phyloP scores from a whole-genome alignment of 2,329 filamentous ascomycete genomes.

The Trichoderma simmonsii region DNA sequence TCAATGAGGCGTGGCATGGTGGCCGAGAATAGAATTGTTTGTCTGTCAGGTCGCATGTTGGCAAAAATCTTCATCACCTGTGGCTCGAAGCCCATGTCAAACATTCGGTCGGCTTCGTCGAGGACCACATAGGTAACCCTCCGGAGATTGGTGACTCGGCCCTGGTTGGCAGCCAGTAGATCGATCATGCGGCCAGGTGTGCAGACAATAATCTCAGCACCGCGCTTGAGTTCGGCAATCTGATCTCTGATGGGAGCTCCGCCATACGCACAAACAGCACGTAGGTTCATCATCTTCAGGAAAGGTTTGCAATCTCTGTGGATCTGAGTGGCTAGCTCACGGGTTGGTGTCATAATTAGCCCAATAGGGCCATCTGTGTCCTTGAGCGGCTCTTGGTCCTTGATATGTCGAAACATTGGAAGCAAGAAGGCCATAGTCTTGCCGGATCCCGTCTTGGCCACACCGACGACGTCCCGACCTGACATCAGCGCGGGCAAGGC shows the following conservation, averaged over 20 bases:
- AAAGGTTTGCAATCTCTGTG: slow-evolving; percentile 94
- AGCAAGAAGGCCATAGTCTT: slow-evolving; percentile 95
- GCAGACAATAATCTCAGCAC: slow-evolving; percentile 91
- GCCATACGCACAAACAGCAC: slow-evolving; percentile 89
- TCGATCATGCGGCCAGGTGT: slow-evolving; percentile 96
- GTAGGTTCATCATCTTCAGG: slow-evolving; percentile 77
- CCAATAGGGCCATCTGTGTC: slow-evolving; percentile 84
- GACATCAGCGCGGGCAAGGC: slow-evolving; percentile 95
- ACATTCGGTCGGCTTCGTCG: slow-evolving; percentile 98
- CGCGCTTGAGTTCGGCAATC: slow-evolving; percentile 92
- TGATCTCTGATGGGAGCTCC: slow-evolving; percentile 96
- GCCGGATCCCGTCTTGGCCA: slow-evolving; percentile 95
- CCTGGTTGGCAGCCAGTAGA: slow-evolving; percentile 85
- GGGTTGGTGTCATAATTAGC: slow-evolving; percentile 88
- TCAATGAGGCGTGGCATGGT: slow-evolving; percentile 96
- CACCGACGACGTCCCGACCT: slow-evolving; percentile 89
- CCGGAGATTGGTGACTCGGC: slow-evolving; percentile 86
- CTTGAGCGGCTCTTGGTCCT: slow-evolving; percentile 80
- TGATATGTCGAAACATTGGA: slow-evolving; percentile 97
- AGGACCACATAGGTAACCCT: slow-evolving; percentile 92
- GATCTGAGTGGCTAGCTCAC: slow-evolving; percentile 91
- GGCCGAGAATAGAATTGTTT: slow-evolving; percentile 93
- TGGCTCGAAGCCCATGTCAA: slow-evolving; percentile 98
- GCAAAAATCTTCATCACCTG: slow-evolving; percentile 96
- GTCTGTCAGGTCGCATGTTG: slow-evolving; percentile 86